phyloP scores from a whole-genome alignment of 257 asterid species.

The Eucommia ulmoides region DNA sequence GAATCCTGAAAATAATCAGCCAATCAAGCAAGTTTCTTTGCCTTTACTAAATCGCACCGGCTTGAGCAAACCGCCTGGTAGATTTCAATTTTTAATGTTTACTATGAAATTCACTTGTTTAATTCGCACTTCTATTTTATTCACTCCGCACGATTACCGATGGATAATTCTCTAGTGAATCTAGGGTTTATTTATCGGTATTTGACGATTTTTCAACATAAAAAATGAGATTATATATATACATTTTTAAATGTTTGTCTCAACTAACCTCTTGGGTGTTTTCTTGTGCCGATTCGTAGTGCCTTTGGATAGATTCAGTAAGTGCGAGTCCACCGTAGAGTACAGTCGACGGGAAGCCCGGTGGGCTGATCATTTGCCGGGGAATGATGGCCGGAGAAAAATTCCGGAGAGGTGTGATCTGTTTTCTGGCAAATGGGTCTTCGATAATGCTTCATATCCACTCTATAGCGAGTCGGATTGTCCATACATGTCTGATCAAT shows the following conservation, averaged over 20 bases:
- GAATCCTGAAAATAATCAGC: constrained; percentile 7
- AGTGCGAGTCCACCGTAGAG: constrained; percentile 48
- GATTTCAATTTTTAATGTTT: not conserved
- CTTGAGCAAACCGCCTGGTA: constrained; percentile 27
- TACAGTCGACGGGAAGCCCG: constrained; percentile 56
- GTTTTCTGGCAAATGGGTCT: constrained; percentile 83
- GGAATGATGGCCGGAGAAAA: constrained; percentile 17
- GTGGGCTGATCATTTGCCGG: constrained; percentile 19
- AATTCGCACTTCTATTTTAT: constrained; percentile 7
- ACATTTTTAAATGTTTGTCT: not conserved
- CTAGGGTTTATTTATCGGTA: not conserved
- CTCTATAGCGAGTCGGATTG: constrained; percentile 64
- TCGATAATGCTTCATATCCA: constrained; percentile 53
- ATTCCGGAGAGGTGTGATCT: constrained; percentile 36
- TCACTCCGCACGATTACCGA: not conserved
- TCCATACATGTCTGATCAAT: constrained; percentile 85
- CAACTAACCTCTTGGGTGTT: constrained; percentile 1
- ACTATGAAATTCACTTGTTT: not conserved
- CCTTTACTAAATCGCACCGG: constrained; percentile 20
- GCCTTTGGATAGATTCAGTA: constrained; percentile 43
- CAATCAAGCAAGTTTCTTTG: constrained; percentile 13
- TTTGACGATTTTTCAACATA: not conserved
- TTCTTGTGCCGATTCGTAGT: constrained; percentile 17
- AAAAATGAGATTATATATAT: too few relatives aligned
- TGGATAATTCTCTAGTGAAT: not conserved